Conservation (phyloP, 2,329 filamentous ascomycete genomes). For the Zasmidium angulare region DNA sequence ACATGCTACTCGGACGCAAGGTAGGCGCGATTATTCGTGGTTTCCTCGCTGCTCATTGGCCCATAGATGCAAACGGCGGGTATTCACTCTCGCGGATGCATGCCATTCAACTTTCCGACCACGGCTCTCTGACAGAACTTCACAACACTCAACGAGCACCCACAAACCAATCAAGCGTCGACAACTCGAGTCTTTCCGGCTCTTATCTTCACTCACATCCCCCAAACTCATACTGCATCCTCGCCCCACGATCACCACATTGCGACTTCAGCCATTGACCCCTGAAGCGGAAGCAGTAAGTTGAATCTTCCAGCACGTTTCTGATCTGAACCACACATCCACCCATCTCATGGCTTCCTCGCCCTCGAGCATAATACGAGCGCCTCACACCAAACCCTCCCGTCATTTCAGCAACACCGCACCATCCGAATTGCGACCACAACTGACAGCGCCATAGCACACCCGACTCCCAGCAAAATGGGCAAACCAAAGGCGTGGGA, state of each 20-base stretch:
- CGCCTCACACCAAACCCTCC: background rate
- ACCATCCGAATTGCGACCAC: background rate
- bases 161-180: background rate
- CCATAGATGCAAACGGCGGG: background rate
- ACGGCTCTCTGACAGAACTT: background rate
- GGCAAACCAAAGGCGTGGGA: constrained; percentile 22
- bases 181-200: background rate
- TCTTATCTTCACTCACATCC: background rate
- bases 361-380: too few species aligned
- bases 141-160: background rate
- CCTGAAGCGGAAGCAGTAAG: too few species aligned
- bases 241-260: background rate
- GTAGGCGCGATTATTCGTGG: too few species aligned
- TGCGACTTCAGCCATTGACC: too few species aligned
- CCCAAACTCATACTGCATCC: background rate
- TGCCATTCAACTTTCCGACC: background rate
- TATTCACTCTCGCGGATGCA: background rate
- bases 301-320: too few species aligned
- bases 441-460: background rate
- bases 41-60: background rate
- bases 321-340: background rate
- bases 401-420: background rate
- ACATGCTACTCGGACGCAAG: too few species aligned
- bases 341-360: background rate
- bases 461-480: constrained; percentile 13